These are phyloP conservation scores for Cladosporium oxysporum DNA, from an alignment of 2,329 filamentous ascomycete species.

Conservation along the genomic window DNA sequence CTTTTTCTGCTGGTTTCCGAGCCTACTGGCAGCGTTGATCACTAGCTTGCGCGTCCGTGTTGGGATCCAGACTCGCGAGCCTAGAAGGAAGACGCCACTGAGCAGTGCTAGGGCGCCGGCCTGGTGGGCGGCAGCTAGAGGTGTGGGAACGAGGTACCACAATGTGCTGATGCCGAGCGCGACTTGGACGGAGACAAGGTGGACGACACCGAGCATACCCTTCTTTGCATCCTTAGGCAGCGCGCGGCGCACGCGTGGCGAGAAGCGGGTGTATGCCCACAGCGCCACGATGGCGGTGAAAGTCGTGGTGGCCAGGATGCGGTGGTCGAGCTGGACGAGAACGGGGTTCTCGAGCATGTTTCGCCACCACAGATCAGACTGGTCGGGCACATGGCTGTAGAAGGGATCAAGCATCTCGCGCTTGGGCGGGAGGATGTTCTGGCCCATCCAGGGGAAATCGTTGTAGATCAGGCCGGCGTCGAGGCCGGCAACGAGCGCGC, in stretches of 20 bases:
- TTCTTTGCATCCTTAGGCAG: slow-evolving; percentile 64
- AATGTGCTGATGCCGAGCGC: slow-evolving; percentile 85
- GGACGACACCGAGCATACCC: slow-evolving; percentile 76
- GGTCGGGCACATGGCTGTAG: slow-evolving; percentile 77
- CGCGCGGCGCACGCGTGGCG: slow-evolving; percentile 60
- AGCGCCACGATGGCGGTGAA: slow-evolving; percentile 79
- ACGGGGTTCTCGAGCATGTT: slow-evolving; percentile 98
- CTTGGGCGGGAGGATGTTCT: slow-evolving; percentile 76
- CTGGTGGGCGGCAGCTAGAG: slow-evolving; percentile 87
- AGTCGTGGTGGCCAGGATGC: slow-evolving; percentile 85
- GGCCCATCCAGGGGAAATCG: slow-evolving; percentile 94
- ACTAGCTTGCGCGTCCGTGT: slow-evolving; percentile 39
- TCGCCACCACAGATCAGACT: slow-evolving; percentile 88
- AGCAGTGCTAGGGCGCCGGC: slow-evolving; percentile 84
- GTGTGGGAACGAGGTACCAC: slow-evolving; percentile 88
- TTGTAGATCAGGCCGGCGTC: slow-evolving; percentile 98
- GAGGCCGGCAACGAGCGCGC: slow-evolving; percentile 87
- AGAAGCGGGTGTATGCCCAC: slow-evolving; percentile 76
- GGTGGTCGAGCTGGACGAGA: slow-evolving; percentile 92
- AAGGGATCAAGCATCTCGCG: slow-evolving; percentile 82
- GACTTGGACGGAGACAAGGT: slow-evolving; percentile 80
- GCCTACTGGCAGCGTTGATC: neutral
- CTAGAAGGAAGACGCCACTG: slow-evolving; percentile 77
- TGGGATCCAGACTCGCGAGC: slow-evolving; percentile 75
- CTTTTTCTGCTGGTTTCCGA: neutral